phyloP scores from a whole-genome alignment of 2,329 filamentous ascomycete species.

The Trichophyton benhamiae region DNA sequence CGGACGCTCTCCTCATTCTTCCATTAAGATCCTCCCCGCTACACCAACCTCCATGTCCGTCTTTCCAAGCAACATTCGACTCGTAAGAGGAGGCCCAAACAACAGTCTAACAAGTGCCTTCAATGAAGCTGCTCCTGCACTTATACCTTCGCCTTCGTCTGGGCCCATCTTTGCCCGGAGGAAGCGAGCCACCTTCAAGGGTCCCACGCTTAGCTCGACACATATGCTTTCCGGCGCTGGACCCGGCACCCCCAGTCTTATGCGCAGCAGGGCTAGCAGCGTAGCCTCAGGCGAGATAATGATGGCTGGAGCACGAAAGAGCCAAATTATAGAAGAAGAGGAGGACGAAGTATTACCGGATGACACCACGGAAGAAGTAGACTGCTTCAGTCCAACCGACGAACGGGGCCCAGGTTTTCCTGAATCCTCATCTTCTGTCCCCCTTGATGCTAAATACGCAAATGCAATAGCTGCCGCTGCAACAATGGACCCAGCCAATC shows the following conservation, averaged over 20 bases:
- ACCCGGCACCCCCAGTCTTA: slow-evolving; percentile 24
- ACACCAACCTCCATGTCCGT: slow-evolving; percentile 59
- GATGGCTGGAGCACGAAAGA: slow-evolving; percentile 26
- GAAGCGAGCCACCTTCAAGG: slow-evolving; percentile 35
- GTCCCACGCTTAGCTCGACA: slow-evolving; percentile 31
- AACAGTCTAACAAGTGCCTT: slow-evolving; percentile 23
- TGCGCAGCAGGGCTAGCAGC: slow-evolving; percentile 19
- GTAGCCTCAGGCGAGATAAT: slow-evolving; percentile 15
- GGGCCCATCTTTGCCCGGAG: slow-evolving; percentile 36
- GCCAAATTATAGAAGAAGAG: slow-evolving; percentile 35
- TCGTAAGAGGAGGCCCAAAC: slow-evolving; percentile 50
- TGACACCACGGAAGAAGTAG: slow-evolving; percentile 31
- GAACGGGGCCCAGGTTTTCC: slow-evolving; percentile 13
- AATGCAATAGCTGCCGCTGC: slow-evolving; percentile 18
- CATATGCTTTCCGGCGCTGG: slow-evolving; percentile 24
- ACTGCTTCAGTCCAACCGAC: slow-evolving; percentile 27
- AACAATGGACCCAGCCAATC: slow-evolving; percentile 8
- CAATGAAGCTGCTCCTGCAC: slow-evolving; percentile 27
- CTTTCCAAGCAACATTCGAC: slow-evolving; percentile 76
- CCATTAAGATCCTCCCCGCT: slow-evolving; percentile 86
- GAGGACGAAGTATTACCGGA: slow-evolving; percentile 23
- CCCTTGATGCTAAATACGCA: neutral
- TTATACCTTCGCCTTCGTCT: slow-evolving; percentile 30
- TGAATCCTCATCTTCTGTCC: neutral
- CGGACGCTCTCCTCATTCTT: slow-evolving; percentile 65